These are phyloP conservation scores for Schoenoplectus triqueter DNA, from an alignment of 202 grass and related monocot genomes.

Conservation along the genomic window DNA sequence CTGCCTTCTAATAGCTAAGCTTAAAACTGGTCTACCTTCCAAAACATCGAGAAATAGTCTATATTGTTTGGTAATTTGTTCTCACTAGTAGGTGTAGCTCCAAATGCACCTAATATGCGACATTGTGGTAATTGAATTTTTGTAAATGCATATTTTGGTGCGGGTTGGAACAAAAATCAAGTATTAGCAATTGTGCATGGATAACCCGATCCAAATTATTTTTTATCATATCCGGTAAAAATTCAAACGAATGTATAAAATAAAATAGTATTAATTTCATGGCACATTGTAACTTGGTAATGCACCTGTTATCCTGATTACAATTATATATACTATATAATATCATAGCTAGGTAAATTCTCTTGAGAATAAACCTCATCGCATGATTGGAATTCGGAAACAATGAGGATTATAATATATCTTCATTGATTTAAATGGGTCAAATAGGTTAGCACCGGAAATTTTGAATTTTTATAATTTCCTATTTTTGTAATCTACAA, in stretches of 20 bases:
- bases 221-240: background rate
- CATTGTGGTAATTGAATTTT: background rate
- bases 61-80: constrained; percentile 9
- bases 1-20: too few species aligned
- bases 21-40: constrained; percentile 26
- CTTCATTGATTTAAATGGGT: too few species aligned
- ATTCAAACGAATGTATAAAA: background rate
- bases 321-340: too few species aligned
- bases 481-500: too few species aligned
- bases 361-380: background rate
- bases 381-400: too few species aligned
- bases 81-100: background rate
- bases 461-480: too few species aligned
- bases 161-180: background rate
- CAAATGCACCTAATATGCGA: constrained; percentile 22
- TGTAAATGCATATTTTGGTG: background rate
- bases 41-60: background rate
- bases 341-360: background rate
- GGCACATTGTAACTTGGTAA: background rate
- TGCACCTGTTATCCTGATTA: too few species aligned
- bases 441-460: too few species aligned
- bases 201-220: background rate
- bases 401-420: too few species aligned
- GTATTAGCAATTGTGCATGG: background rate
- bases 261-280: background rate